Conservation (phyloP, 768 basidiomycete species). For the Dictyophora rubrovolvata region DNA sequence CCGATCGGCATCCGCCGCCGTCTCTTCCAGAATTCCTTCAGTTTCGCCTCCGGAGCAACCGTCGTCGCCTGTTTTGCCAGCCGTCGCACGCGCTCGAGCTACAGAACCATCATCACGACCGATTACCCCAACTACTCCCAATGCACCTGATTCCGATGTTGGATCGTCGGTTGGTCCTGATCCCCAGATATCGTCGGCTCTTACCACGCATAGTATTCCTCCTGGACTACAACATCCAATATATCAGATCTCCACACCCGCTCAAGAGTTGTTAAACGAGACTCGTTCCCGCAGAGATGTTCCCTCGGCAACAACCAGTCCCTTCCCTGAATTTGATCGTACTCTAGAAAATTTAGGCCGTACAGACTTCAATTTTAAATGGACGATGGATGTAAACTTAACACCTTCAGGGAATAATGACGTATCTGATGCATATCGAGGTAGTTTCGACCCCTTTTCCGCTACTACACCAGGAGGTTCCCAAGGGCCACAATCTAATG, state of each 20-base stretch:
- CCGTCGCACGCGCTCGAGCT: slow-evolving; percentile 4
- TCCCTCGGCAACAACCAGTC: slow-evolving; percentile 32
- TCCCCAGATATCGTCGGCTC: slow-evolving; percentile 24
- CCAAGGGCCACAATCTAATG: background rate
- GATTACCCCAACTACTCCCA: slow-evolving; percentile 38
- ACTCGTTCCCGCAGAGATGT: slow-evolving; percentile 62
- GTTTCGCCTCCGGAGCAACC: slow-evolving; percentile 14
- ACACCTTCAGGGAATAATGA: slow-evolving; percentile 21
- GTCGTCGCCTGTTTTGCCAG: slow-evolving; percentile 2
- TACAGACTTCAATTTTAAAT: slow-evolving; percentile 75
- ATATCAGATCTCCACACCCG: slow-evolving; percentile 83
- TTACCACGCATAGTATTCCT: slow-evolving; percentile 26
- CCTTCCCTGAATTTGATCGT: slow-evolving; percentile 86
- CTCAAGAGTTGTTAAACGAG: slow-evolving; percentile 76
- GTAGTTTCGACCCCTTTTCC: slow-evolving; percentile 6
- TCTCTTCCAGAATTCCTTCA: slow-evolving; percentile 35
- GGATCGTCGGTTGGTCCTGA: slow-evolving; percentile 34
- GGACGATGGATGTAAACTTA: slow-evolving; percentile 58
- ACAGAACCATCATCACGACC: slow-evolving; percentile 26
- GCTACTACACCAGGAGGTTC: background rate
- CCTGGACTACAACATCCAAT: slow-evolving; percentile 33
- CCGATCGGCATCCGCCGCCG: slow-evolving; percentile 39
- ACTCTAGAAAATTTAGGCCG: slow-evolving; percentile 64
- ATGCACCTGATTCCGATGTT: slow-evolving; percentile 40
- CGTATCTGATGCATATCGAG: background rate